Base-by-base conservation (phyloP, 1,284 basidiomycete genomes). In the Ceratobasidium sp. region DNA sequence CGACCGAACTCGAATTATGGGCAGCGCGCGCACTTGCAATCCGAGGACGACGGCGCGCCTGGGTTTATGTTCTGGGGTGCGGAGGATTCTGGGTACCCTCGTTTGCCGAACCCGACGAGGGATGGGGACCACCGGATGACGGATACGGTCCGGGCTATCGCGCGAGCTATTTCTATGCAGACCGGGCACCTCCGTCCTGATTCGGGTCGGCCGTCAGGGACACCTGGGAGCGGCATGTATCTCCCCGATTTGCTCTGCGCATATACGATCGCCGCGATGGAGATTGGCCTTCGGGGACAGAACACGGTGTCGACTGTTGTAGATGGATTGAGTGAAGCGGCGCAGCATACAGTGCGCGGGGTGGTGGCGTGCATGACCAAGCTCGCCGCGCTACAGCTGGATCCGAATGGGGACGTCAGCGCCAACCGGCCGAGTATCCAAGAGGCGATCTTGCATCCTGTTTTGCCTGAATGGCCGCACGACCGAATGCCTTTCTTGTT, bases 241-340 rank as follows among this genome's bases (percentile, higher is more conserved):
- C 85, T 98, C 1, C 94, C 96, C 0, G 93, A 97, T 79, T 95
- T 97, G 77, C 84, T 98, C 44, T 86, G 97, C n/a, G 94, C 91
- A 1, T 98, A 97, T 81, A 96, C 95, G 0, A 87, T 98, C 57
- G 85, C 91, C 1, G 86, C 89, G n/a, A 87, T 94, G 71, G 97
- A 98, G 83, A 89, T 94, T 27, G 88, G 93, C 0, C 89, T 92
- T 72, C 88, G 96, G 41, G 95, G 95, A 1, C 82, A 87, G 8
- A 88, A 87, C 7, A 80, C 81, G 3, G 51, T 72, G 31, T 81
- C 83, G 6, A 88, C 86, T 15, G 86, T 95, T 63, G 90, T 90
- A 1, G 92, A 96, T 79, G 88, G 88, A 67, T 80, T 97, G 45
- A 90, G 93, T 4, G 95, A 97, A 66, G 86, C 92, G 0, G 71